Base-by-base conservation (phyloP, 2,329 filamentous ascomycete genomes). In the Cordyceps militaris region DNA sequence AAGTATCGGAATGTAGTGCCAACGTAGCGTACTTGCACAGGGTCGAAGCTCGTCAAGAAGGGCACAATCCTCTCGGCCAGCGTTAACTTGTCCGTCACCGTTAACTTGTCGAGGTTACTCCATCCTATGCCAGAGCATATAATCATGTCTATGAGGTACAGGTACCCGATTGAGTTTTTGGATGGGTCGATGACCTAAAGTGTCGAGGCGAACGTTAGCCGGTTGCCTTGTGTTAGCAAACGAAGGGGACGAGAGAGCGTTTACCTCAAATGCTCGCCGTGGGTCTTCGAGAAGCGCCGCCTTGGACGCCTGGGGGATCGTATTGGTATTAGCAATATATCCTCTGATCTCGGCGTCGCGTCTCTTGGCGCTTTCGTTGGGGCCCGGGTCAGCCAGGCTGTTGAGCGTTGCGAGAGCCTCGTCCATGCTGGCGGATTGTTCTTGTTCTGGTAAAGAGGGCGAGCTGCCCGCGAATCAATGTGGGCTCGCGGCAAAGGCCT, bases 21-120 rank as follows among this genome's bases (percentile, higher is more conserved):
- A 11, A 71, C 73, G 65, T 82, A 83, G 63, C 81, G 75, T 56
- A 80, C 73, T 63, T 84, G 81, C 10, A 74, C 67, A 13, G 73
- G 66, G 59, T 83, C 77, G 61, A 83, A 83, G 5, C 67, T 67
- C 48, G 74, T 61, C 26, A 83, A 66, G 60, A 83, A 81, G 1
- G 67, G 63, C 49, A 77, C 65, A 16, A 76, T 66, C 48, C 28
- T 32, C 6, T 10, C 28, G 5, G 10, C 6, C 28, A 32, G 28
- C 10, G 28, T 10, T 32, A 10, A 5, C 28, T 74, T 70, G 60
- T 78, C 72, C 28, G 74, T 67, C 11, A 82, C 52, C 2, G 69
- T 34, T 36, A 53, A 58, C 43, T 68, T 65, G 10, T 71, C 65
- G 34, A 70, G 62, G 3, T 67, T 66, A 21, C 70, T 64, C n/a